phyloP scores from a whole-genome alignment of 2,329 filamentous ascomycete genomes.

The Aspergillus luchuensis region DNA sequence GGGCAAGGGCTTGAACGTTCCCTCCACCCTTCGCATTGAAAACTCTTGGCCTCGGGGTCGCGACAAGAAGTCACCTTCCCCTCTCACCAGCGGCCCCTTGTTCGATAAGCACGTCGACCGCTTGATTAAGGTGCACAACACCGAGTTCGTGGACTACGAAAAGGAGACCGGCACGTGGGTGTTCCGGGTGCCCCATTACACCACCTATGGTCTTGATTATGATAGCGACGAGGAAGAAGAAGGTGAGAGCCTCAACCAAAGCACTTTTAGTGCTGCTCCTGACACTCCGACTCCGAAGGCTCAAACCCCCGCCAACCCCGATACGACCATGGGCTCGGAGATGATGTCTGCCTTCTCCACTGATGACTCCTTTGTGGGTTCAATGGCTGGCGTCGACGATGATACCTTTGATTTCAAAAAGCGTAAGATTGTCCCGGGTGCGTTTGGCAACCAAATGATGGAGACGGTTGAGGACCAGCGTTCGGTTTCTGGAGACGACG shows the following conservation, averaged over 20 bases:
- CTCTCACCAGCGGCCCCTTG: constrained; percentile 63
- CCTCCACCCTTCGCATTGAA: constrained; percentile 81
- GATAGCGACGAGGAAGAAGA: constrained; percentile 70
- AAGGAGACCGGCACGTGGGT: constrained; percentile 80
- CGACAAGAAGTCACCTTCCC: constrained; percentile 58
- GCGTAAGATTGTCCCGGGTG: constrained; percentile 67
- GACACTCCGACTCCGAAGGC: constrained; percentile 52
- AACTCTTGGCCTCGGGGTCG: constrained; percentile 86
- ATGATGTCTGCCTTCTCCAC: constrained; percentile 43
- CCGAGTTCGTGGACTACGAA: constrained; percentile 80
- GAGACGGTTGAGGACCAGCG: constrained; percentile 57
- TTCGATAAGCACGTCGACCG: constrained; percentile 79
- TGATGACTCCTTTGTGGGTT: constrained; percentile 45
- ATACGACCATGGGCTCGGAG: constrained; percentile 39
- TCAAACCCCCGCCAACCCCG: constrained; percentile 29
- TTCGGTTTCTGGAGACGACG: constrained; percentile 35
- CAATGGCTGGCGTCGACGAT: constrained; percentile 48
- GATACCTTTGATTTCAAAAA: constrained; percentile 62
- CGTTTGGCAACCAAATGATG: constrained; percentile 68
- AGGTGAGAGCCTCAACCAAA: constrained; percentile 54
- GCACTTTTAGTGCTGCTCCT: constrained; percentile 53
- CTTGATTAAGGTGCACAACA: constrained; percentile 76
- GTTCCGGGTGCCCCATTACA: constrained; percentile 95
- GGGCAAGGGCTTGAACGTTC: constrained; percentile 89
- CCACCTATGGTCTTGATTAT: constrained; percentile 86